Conservation (phyloP, 1,284 basidiomycete genomes). For the Peniophora sp. region DNA sequence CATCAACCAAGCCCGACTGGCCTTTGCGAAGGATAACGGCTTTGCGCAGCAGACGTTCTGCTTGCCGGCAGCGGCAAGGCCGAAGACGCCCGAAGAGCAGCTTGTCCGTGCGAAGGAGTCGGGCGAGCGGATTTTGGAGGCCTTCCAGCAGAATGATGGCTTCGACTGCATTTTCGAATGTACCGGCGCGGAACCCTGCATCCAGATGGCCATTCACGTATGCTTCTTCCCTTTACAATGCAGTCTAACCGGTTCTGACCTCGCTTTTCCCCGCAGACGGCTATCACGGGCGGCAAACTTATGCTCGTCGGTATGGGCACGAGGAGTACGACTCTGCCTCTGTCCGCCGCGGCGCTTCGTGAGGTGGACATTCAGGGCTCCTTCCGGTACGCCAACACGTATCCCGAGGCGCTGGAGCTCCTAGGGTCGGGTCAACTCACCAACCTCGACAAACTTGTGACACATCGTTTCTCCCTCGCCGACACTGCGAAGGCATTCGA, state of each 20-base stretch:
- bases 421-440: constrained; percentile 59
- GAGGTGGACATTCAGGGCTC: constrained; percentile 93
- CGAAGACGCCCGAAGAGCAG: constrained; percentile 53
- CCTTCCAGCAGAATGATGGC: constrained; percentile 62
- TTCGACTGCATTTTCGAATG: constrained; percentile 94
- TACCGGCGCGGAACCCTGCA: constrained; percentile 87
- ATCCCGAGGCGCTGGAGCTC: constrained; percentile 76
- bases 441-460: constrained; percentile 71
- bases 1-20: constrained; percentile 75
- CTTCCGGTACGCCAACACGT: constrained; percentile 87
- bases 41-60: constrained; percentile 73
- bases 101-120: constrained; percentile 61
- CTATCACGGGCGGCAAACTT: constrained; percentile 78
- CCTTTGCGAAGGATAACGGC: constrained; percentile 66
- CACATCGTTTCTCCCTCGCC: constrained; percentile 67
- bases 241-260: constrained; percentile 5
- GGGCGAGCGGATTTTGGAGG: constrained; percentile 42
- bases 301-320: constrained; percentile 96
- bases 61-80: constrained; percentile 43
- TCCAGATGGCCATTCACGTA: constrained; percentile 82
- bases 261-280: constrained; percentile 42
- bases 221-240: constrained; percentile 23
- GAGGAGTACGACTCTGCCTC: constrained; percentile 74
- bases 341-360: constrained; percentile 74
- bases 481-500: constrained; percentile 73